Conservation (phyloP, 1,284 basidiomycete genomes). For the Ganoderma sinense region DNA sequence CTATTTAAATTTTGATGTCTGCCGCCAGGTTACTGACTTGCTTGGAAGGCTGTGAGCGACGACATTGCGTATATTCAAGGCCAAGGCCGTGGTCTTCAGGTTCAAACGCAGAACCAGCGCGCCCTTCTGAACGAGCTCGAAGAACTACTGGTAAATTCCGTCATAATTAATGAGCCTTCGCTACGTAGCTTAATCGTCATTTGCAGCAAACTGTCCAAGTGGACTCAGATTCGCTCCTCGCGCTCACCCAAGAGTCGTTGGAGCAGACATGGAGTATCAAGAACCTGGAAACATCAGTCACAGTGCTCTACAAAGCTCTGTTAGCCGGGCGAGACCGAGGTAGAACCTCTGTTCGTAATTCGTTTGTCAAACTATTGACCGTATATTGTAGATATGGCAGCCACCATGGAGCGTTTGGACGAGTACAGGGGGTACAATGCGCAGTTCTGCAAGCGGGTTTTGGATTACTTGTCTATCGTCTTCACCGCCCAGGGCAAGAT, state of each 20-base stretch:
- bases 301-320: conserved; percentile 94
- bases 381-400: conserved; percentile 80
- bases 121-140: conserved; percentile 84
- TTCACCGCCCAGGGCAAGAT: conserved; percentile 83
- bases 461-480: conserved; percentile 91
- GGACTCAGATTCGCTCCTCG: conserved; percentile 76
- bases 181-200: neutral
- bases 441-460: conserved; percentile 91
- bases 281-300: conserved; percentile 83
- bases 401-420: conserved; percentile 89
- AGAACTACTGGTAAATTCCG: conserved; percentile 74
- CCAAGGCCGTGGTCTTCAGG: conserved; percentile 96
- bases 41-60: conserved; percentile 83
- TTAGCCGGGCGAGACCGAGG: conserved; percentile 90
- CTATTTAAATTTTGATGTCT: neutral
- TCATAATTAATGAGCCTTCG: neutral
- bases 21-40: conserved; percentile 19
- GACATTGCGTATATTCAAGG: conserved; percentile 97
- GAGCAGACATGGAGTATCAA: conserved; percentile 81
- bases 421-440: conserved; percentile 89
- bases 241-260: conserved; percentile 86
- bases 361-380: neutral
- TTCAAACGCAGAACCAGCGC: conserved; percentile 96
- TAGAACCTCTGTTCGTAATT: conserved; percentile 39
- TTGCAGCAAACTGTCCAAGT: conserved; percentile 94